These are phyloP conservation scores for Boletellus deceptivus DNA, from an alignment of 1,284 basidiomycete genomes.

Conservation along the genomic window DNA sequence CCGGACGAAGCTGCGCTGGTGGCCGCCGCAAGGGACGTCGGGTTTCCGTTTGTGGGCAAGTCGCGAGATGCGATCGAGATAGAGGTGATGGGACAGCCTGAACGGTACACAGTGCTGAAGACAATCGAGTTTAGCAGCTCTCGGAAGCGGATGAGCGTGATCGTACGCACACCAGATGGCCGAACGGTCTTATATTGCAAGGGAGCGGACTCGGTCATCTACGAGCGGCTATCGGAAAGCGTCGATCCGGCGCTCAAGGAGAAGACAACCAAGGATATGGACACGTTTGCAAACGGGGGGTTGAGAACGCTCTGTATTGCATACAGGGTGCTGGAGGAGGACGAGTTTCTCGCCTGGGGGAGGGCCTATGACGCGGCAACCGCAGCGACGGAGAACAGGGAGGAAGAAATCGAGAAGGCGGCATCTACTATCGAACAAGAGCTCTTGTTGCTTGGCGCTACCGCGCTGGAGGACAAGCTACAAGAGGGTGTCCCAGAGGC, in stretches of 20 bases:
- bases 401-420: constrained; percentile 88
- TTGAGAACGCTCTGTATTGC: constrained; percentile 91
- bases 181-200: constrained; percentile 87
- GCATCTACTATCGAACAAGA: constrained; percentile 83
- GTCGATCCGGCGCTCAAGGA: constrained; percentile 78
- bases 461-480: constrained; percentile 94
- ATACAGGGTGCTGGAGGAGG: constrained; percentile 75
- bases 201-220: constrained; percentile 96
- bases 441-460: constrained; percentile 85
- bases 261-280: constrained; percentile 83
- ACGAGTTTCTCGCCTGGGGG: constrained; percentile 86
- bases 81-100: constrained; percentile 86
- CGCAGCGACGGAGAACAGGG: constrained; percentile 73
- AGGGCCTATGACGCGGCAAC: constrained; percentile 79
- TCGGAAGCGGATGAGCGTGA: constrained; percentile 90
- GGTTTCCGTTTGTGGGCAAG: constrained; percentile 87
- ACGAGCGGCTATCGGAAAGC: constrained; percentile 73
- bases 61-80: constrained; percentile 80
- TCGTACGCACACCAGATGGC: constrained; percentile 83
- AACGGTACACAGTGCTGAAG: constrained; percentile 79
- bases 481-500: constrained; percentile 97
- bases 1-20: constrained; percentile 96
- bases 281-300: constrained; percentile 90
- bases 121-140: constrained; percentile 93
- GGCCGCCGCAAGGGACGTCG: constrained; percentile 86